Evolutionary conservation across 2,329 filamentous ascomycete genomes (phyloP).

Genomic region (Cercospora sp.): DNA sequence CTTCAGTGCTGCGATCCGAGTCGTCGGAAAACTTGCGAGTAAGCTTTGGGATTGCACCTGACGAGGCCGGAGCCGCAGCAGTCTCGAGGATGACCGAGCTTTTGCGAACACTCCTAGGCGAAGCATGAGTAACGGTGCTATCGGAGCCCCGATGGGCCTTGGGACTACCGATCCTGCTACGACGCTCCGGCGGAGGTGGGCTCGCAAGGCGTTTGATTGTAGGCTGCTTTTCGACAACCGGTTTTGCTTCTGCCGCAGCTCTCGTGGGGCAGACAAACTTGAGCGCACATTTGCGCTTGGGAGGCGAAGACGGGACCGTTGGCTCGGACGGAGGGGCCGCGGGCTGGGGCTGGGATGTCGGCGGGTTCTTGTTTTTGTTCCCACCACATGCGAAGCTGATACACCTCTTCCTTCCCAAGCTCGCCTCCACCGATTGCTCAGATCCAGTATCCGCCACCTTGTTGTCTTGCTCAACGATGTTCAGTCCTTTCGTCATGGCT

Average conservation of each 20-base stretch:
- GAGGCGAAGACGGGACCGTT: slow-evolving; percentile 38
- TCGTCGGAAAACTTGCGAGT: slow-evolving; percentile 33
- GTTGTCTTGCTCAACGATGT: slow-evolving; percentile 43
- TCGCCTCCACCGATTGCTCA: slow-evolving; percentile 63
- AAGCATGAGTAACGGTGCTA: slow-evolving; percentile 52
- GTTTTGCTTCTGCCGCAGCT: slow-evolving; percentile 43
- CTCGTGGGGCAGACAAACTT: slow-evolving; percentile 72
- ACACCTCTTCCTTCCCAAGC: slow-evolving; percentile 75
- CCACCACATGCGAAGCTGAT: slow-evolving; percentile 84
- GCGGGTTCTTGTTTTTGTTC: slow-evolving; percentile 55
- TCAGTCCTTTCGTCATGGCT: slow-evolving; percentile 41
- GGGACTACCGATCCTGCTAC: slow-evolving; percentile 15
- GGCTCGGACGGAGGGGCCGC: slow-evolving; percentile 34
- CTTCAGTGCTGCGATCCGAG: slow-evolving; percentile 52
- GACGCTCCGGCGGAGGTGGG: slow-evolving; percentile 43
- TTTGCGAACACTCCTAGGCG: slow-evolving; percentile 48
- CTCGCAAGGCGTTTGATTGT: slow-evolving; percentile 41
- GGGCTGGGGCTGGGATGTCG: slow-evolving; percentile 38
- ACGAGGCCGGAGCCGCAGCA: slow-evolving; percentile 18
- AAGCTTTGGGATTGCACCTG: slow-evolving; percentile 38
- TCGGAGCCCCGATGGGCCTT: slow-evolving; percentile 51
- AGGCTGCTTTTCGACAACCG: slow-evolving; percentile 31
- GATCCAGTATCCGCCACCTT: slow-evolving; percentile 35
- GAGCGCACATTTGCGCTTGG: slow-evolving; percentile 62
- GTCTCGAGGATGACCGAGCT: slow-evolving; percentile 29